Evolutionary conservation across 306 rosid genomes (phyloP).

Genomic region (Sesbania bispinosa): DNA sequence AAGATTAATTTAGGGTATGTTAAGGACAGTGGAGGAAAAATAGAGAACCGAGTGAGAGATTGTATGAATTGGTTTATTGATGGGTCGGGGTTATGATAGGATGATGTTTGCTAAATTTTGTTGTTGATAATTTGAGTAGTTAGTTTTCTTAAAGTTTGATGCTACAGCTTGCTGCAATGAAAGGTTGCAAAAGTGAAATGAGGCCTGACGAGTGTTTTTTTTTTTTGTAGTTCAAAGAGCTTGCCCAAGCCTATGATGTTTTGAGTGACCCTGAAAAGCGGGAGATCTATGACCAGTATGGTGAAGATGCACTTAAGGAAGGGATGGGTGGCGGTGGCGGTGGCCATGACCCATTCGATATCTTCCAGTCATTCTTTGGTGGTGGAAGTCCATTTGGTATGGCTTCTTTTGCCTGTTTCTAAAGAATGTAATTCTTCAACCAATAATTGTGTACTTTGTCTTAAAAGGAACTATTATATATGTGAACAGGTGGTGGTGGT

Average conservation of each 20-base stretch:
- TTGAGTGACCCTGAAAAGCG: slow-evolving; percentile 88
- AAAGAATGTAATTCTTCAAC: not conserved
- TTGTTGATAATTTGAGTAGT: not conserved
- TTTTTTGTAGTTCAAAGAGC: slow-evolving; percentile 66
- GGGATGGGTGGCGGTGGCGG: slow-evolving; percentile 71
- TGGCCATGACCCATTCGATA: slow-evolving; percentile 80
- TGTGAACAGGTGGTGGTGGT: slow-evolving; percentile 63
- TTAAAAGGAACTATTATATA: not conserved
- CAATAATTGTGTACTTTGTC: not conserved
- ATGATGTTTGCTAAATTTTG: not conserved
- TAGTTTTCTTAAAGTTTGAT: not conserved
- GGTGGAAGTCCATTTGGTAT: slow-evolving; percentile 51
- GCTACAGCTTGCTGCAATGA: not conserved
- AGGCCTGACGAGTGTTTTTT: not conserved
- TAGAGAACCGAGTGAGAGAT: not conserved
- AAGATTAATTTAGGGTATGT: not conserved
- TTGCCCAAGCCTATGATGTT: slow-evolving; percentile 86
- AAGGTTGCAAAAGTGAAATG: not conserved
- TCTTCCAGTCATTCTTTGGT: slow-evolving; percentile 72
- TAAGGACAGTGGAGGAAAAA: not conserved
- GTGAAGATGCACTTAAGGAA: slow-evolving; percentile 93
- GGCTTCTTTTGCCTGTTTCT: not conserved
- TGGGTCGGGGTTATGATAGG: not conserved
- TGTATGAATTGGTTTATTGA: not conserved
- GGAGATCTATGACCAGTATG: slow-evolving; percentile 77